Conservation (phyloP, 2,329 filamentous ascomycete genomes). For the Truncatella angustata region DNA sequence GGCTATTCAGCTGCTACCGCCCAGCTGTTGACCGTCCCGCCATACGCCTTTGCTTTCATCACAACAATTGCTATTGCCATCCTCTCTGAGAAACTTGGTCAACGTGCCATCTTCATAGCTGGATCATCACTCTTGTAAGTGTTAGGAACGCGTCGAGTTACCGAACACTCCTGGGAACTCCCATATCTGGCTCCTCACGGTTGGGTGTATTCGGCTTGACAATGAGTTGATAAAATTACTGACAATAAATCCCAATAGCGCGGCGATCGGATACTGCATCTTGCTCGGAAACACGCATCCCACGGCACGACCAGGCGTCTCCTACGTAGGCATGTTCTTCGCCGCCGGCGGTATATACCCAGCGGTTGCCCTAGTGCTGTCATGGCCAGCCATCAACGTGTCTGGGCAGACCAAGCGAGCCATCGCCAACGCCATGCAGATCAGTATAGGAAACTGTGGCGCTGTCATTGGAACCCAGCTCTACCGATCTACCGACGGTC, state of each 20-base stretch:
- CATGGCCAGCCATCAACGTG: slow-evolving; percentile 72
- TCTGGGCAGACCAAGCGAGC: slow-evolving; percentile 69
- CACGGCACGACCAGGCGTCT: slow-evolving; percentile 48
- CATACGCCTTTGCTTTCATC: slow-evolving; percentile 61
- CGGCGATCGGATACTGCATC: slow-evolving; percentile 61
- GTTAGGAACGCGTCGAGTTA: too few relatives aligned
- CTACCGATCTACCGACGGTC: slow-evolving; percentile 59
- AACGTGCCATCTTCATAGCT: slow-evolving; percentile 63
- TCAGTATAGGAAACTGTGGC: slow-evolving; percentile 68
- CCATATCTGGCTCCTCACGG: too few relatives aligned
- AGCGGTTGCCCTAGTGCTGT: slow-evolving; percentile 59
- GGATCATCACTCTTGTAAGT: slow-evolving; percentile 52
- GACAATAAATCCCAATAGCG: too few relatives aligned
- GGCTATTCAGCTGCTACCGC: slow-evolving; percentile 53
- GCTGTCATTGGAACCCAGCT: slow-evolving; percentile 69
- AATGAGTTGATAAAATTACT: too few relatives aligned
- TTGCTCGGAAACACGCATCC: slow-evolving; percentile 51
- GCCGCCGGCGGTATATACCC: slow-evolving; percentile 68
- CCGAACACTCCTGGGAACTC: too few relatives aligned
- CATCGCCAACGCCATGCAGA: slow-evolving; percentile 68
- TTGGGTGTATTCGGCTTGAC: too few relatives aligned
- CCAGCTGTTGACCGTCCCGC: slow-evolving; percentile 61
- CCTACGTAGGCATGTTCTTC: slow-evolving; percentile 61
- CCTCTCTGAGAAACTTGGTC: slow-evolving; percentile 55
- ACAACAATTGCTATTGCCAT: slow-evolving; percentile 58